These are phyloP conservation scores for Fremontodendron californicum DNA, from an alignment of 345 rosid genomes.

Conservation along the genomic window DNA sequence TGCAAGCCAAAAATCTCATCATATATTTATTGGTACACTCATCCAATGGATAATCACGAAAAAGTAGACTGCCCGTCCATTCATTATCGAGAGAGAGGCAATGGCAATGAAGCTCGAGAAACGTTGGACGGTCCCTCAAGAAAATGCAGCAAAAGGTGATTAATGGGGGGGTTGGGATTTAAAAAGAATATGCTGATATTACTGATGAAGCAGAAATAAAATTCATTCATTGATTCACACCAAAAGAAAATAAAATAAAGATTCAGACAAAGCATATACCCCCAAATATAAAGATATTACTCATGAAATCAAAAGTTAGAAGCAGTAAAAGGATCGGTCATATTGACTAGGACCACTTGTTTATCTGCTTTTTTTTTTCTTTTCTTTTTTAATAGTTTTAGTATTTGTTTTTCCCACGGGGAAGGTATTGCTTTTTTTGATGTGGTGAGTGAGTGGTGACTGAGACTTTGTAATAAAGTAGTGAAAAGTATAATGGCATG, in stretches of 20 bases:
- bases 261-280: neutral
- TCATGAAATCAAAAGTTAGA: neutral
- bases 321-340: neutral
- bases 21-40: neutral
- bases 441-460: neutral
- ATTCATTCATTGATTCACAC: neutral
- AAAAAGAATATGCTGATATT: neutral
- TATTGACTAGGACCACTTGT: constrained; percentile 10
- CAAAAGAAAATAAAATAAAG: neutral
- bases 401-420: neutral
- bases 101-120: neutral
- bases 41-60: neutral
- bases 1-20: neutral
- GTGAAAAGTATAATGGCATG: constrained; percentile 22
- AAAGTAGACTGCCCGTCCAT: neutral
- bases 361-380: neutral
- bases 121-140: neutral
- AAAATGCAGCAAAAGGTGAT: neutral
- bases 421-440: neutral
- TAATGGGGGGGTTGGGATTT: constrained; percentile 7
- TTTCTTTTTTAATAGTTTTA: neutral
- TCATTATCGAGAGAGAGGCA: neutral
- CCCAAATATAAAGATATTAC: neutral
- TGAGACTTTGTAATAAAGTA: constrained; percentile 2
- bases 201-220: neutral